Base-by-base conservation (phyloP, 257 asterid species). In the Nicotiana attenuata region DNA sequence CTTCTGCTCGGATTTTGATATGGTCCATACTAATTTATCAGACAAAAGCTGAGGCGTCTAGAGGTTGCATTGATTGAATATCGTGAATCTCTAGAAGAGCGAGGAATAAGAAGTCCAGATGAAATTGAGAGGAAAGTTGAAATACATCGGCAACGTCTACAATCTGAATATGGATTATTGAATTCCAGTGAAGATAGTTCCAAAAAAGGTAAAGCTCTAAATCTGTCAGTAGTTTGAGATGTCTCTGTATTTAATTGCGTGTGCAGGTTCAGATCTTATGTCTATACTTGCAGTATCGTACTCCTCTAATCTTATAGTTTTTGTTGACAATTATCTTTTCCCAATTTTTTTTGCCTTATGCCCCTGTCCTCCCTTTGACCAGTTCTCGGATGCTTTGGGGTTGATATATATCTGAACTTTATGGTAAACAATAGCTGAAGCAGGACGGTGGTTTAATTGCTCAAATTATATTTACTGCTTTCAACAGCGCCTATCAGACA, bases 21-120 rank as follows among this genome's bases (percentile, higher is more conserved):
- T 65, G 81, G 69, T 82, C 82, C 66, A 82, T 66, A 81, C 77
- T 84, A 61, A 64, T 56, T 77, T 81, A 57, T 67, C 92, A 95
- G 99, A 82, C 98, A 90, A 86, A 95, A 91, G 86, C 68, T 93
- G 89, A 93, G 99, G 90, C 94, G 90, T n/a, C 86, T 93, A 81
- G 99, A 95, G 87, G 98, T 93, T 79, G 93, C 91, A 61, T 81
- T 95, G 84, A 93, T 95, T 85, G 97, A 93, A 83, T 95, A 93
- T 83, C 94, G 95, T 11, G 99, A 95, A 90, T 91, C 95, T 85
- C 97, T 95, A 84, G 99, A 92, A 88, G 98, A 95, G 73, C 89
- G 88, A 80, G 98, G 98, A 69, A 78, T 89, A 71, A 91, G 83
- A 80, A 84, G 77, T 82, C 50, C 85, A 0, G 97, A 93, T 76